Percentiles rank a stretch among this genome's conserved stretches.
These are phyloP conservation scores for Cyberlindnera mycetangii DNA, from an alignment of 805 yeast genomes.

Conservation along the genomic window DNA sequence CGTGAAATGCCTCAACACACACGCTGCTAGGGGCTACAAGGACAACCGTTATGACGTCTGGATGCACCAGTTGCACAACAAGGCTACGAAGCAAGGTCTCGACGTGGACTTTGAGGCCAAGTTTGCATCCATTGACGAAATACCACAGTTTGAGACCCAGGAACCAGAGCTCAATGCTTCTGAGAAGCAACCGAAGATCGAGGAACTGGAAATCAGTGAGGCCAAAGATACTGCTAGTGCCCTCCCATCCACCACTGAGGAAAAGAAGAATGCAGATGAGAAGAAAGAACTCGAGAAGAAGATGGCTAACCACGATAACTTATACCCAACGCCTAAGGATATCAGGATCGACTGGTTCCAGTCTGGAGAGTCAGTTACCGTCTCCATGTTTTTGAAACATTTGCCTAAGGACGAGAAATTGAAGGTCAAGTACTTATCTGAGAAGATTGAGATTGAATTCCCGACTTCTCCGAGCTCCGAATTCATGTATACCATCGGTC, in stretches of 20 bases:
- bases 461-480: slow-evolving; percentile 49
- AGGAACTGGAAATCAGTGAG: slow-evolving; percentile 1
- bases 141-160: slow-evolving; percentile 7
- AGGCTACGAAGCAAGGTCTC: slow-evolving; percentile 16
- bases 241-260: neutral
- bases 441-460: slow-evolving; percentile 42
- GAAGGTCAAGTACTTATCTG: slow-evolving; percentile 37
- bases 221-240: neutral
- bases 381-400: slow-evolving; percentile 69
- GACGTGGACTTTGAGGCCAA: slow-evolving; percentile 9
- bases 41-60: slow-evolving; percentile 24
- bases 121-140: slow-evolving; percentile 10
- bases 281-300: slow-evolving; percentile 23
- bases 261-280: slow-evolving; percentile 12
- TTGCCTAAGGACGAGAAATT: slow-evolving; percentile 49
- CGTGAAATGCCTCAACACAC: slow-evolving; percentile 37
- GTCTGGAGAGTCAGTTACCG: slow-evolving; percentile 48
- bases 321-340: slow-evolving; percentile 28
- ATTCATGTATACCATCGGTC: slow-evolving; percentile 55
- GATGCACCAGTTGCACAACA: slow-evolving; percentile 21
- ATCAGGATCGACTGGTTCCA: slow-evolving; percentile 75
- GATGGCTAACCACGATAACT: slow-evolving; percentile 24
- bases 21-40: slow-evolving; percentile 36
- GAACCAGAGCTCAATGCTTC: neutral
- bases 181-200: slow-evolving; percentile 1